phyloP scores from a whole-genome alignment of 306 rosid species.

The Elaeagnus macrophylla region DNA sequence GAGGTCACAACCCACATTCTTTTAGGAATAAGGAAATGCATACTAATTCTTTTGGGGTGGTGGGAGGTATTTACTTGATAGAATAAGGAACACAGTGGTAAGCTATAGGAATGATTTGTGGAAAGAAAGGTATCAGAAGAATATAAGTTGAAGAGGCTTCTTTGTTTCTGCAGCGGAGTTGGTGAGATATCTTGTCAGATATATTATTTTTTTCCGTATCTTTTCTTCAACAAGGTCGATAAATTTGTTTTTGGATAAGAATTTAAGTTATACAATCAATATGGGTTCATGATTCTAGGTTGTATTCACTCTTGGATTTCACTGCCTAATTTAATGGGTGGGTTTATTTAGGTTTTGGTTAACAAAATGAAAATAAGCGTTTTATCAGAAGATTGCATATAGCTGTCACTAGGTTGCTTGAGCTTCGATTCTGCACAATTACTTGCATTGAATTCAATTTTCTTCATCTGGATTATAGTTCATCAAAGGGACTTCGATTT shows the following conservation, averaged over 20 bases:
- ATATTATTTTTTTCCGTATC: background rate
- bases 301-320: background rate
- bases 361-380: too few species aligned
- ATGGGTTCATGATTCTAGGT: slow-evolving; percentile 25
- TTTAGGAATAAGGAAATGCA: slow-evolving; percentile 39
- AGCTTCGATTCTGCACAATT: too few species aligned
- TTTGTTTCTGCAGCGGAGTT: slow-evolving; percentile 11
- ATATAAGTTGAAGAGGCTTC: slow-evolving; percentile 30
- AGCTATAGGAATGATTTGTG: slow-evolving; percentile 19
- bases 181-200: slow-evolving; percentile 18
- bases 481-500: too few species aligned
- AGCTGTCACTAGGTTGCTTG: too few species aligned
- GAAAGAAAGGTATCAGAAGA: slow-evolving; percentile 37
- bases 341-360: background rate
- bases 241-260: slow-evolving; percentile 25
- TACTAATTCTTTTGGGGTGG: slow-evolving; percentile 42
- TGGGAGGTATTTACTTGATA: slow-evolving; percentile 17
- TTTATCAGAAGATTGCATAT: too few species aligned
- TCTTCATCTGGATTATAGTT: too few species aligned
- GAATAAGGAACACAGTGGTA: slow-evolving; percentile 25
- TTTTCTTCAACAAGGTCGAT: slow-evolving; percentile 26
- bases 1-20: slow-evolving; percentile 26
- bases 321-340: background rate
- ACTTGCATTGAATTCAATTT: too few species aligned
- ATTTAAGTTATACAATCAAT: slow-evolving; percentile 25